Evolutionary conservation across 164 flowering plant genomes (phyloP).

Genomic region (Aristolochia contorta): DNA sequence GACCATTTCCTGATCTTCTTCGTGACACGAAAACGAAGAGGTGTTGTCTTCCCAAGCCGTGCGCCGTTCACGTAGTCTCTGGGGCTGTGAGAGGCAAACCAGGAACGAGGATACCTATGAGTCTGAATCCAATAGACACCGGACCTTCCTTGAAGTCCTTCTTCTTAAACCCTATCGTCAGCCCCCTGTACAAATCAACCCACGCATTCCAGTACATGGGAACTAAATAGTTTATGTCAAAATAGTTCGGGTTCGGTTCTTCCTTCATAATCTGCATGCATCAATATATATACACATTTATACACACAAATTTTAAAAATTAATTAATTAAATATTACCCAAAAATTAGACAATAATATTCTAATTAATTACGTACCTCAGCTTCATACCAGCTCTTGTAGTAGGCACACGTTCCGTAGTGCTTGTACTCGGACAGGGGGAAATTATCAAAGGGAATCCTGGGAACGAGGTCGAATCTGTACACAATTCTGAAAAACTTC

Average conservation of each 20-base stretch:
- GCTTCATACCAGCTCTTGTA: constrained; percentile 32
- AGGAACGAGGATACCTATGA: constrained; percentile 9
- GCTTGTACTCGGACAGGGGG: constrained; percentile 29
- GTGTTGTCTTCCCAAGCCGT: constrained; percentile 8
- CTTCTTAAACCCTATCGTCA: constrained; percentile 1
- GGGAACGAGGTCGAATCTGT: constrained; percentile 45
- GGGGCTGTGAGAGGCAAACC: constrained; percentile 17
- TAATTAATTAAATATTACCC: no score
- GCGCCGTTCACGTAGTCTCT: constrained; percentile 16
- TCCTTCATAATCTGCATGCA: constrained; percentile 19
- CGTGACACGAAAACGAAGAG: not conserved
- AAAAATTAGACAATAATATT: no score
- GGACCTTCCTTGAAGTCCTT: constrained; percentile 11
- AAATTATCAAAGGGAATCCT: constrained; percentile 40
- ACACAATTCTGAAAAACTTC: constrained; percentile 39
- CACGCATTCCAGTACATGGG: constrained; percentile 11
- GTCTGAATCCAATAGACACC: constrained; percentile 3
- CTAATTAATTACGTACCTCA: no score
- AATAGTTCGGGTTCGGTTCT: constrained; percentile 23
- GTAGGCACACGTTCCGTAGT: constrained; percentile 51
- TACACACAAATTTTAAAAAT: no score
- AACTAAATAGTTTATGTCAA: not conserved
- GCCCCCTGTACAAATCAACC: constrained; percentile 8
- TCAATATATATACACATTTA: no score
- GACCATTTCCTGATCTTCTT: no score